Conservation (phyloP, 371 early-diverging fungal genomes). For the Apophysomyces trapeziformis region DNA sequence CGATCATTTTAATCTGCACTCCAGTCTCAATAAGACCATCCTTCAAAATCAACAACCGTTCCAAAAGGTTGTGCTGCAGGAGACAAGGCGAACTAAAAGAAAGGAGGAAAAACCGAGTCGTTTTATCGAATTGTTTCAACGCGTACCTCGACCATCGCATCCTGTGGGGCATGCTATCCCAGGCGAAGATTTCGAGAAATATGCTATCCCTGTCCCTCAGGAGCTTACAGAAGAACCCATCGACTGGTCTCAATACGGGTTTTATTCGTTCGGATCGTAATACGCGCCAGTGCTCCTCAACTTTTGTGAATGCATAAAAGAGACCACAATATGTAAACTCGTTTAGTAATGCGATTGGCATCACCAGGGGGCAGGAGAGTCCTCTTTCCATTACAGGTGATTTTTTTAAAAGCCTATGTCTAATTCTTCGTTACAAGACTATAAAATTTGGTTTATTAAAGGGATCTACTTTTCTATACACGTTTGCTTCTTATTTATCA, state of each 20-base stretch:
- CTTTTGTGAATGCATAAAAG: too few species aligned
- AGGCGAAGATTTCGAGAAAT: slow-evolving; percentile 28
- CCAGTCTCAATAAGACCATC: not conserved
- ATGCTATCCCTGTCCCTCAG: slow-evolving; percentile 32
- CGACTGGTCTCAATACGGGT: slow-evolving; percentile 5
- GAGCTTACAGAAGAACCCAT: slow-evolving; percentile 14
- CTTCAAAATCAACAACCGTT: not conserved
- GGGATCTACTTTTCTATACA: too few species aligned
- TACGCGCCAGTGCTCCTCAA: too few species aligned
- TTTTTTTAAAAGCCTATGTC: too few species aligned
- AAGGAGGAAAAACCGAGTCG: slow-evolving; percentile 17
- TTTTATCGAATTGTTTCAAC: slow-evolving; percentile 25
- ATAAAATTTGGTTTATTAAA: too few species aligned
- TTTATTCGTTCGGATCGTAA: not conserved
- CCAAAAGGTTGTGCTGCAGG: not conserved
- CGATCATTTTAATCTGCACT: slow-evolving; percentile 28
- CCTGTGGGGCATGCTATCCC: slow-evolving; percentile 25
- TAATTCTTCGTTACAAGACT: too few species aligned
- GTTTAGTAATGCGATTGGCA: too few species aligned
- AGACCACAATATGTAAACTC: too few species aligned
- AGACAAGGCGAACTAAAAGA: not conserved
- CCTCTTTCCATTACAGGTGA: too few species aligned
- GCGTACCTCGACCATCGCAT: slow-evolving; percentile 25
- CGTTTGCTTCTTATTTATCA: too few species aligned
- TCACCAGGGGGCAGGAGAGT: too few species aligned